Base-by-base conservation (phyloP, 2,329 filamentous ascomycete genomes). In the Ceratocystiopsis sp. region DNA sequence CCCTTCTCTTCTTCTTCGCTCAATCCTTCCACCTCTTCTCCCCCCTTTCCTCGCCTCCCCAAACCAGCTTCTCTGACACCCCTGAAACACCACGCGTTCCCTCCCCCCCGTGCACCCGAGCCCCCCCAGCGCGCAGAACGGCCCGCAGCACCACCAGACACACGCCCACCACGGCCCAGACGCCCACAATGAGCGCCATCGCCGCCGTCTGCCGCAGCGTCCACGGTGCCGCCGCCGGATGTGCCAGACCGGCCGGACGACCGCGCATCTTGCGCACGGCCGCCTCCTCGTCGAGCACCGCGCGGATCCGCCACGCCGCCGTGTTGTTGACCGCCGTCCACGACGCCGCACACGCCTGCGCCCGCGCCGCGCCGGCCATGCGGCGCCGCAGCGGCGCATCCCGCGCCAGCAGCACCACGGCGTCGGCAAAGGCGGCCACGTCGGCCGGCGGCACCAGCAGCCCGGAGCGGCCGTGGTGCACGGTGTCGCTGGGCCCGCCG, bases 271-370 rank as follows among this genome's bases (percentile, higher is more conserved):
- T n/a, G n/a, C n/a, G n/a, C n/a, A n/a, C 15, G n/a, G 18, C 37
- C 17, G 18, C 37, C 43, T 46, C 37, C 50, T 40, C 18, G 49
- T 48, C 48, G 42, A 50, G 46, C 44, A 62, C 61, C 21, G 50
- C 54, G 29, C 12, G 7, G 29, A 82, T 72, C 45, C 72, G 68
- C 67, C 73, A 75, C 3, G 78, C 78, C 1, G 80, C 78, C 40
- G 71, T 73, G 51, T 79, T 78, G 59, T 80, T 79, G 57, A 82
- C 79, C 59, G 71, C 78, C 46, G 80, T 75, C 79, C 78, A 83
- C 0, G 75, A 82, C 3, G 73, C 76, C 40, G 75, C 66, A 46
- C 71, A 70, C 0, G 77, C 78, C 47, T 75, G 69, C 17, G 55
- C 53, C 42, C 76, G 65, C 2, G 74, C 69, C 10, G 64, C 60